These are phyloP conservation scores for Gyromitra esculenta DNA, from an alignment of 2,329 filamentous ascomycete genomes.

Conservation along the genomic window DNA sequence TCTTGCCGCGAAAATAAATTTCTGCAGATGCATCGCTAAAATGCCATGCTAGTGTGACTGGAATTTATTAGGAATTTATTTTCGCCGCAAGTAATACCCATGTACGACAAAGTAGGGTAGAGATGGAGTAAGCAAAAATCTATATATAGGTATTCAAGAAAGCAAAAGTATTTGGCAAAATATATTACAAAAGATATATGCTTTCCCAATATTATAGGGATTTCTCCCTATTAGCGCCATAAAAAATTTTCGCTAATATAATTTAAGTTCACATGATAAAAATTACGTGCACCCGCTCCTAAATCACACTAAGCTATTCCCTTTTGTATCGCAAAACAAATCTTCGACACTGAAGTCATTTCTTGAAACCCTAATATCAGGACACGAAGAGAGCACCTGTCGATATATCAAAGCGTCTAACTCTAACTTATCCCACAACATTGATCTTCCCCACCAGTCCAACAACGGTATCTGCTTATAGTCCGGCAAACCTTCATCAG, in stretches of 20 bases:
- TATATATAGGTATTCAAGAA: background rate
- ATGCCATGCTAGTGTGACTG: no score
- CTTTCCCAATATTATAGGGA: slow-evolving; percentile 3
- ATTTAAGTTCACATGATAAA: background rate
- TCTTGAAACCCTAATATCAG: background rate
- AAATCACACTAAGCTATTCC: slow-evolving; percentile 31
- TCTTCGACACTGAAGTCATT: slow-evolving; percentile 32
- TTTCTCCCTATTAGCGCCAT: slow-evolving; percentile 22
- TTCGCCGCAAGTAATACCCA: background rate
- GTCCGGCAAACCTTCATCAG: slow-evolving; percentile 38
- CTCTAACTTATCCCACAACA: slow-evolving; percentile 43
- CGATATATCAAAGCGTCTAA: slow-evolving; percentile 42
- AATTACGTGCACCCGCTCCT: background rate
- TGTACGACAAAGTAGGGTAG: background rate
- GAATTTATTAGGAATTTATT: background rate
- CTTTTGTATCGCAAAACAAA: slow-evolving; percentile 51
- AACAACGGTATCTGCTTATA: slow-evolving; percentile 42
- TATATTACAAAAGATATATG: slow-evolving; percentile 32
- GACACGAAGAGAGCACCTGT: slow-evolving; percentile 41
- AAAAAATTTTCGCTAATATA: slow-evolving; percentile 8
- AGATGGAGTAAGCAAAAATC: background rate
- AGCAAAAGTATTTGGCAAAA: slow-evolving; percentile 9
- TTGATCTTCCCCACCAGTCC: slow-evolving; percentile 46
- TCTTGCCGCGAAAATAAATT: background rate
- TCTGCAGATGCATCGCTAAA: no score